Evolutionary conservation across 495 filamentous ascomycete genomes (phyloP).

Genomic region (Neurospora cerealis): DNA sequence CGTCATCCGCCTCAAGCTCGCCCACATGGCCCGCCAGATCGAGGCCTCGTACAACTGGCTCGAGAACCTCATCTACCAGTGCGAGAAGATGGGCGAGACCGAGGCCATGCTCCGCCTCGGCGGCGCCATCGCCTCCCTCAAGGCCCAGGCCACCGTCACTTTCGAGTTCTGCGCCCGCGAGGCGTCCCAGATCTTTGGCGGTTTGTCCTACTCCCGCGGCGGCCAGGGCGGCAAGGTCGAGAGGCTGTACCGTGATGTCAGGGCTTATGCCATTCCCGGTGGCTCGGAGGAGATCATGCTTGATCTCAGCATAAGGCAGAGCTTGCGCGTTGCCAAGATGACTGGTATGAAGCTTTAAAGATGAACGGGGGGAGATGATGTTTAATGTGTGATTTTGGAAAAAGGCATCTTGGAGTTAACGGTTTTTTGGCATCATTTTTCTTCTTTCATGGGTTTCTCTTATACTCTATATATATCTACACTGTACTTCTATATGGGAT

Average conservation of each 20-base stretch:
- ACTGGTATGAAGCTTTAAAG: constrained; percentile 90
- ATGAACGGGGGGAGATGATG: not conserved
- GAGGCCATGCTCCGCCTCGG: constrained; percentile 95
- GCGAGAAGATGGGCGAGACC: constrained; percentile 80
- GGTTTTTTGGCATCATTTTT: not conserved
- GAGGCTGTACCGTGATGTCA: constrained; percentile 89
- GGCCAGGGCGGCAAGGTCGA: constrained; percentile 96
- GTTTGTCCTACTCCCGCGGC: constrained; percentile 83
- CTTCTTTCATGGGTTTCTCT: not conserved
- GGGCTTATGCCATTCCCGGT: constrained; percentile 95
- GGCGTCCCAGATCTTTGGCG: constrained; percentile 95
- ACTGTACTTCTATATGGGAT: not conserved
- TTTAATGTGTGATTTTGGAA: not conserved
- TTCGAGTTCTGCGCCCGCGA: constrained; percentile 98
- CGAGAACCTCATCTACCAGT: constrained; percentile 93
- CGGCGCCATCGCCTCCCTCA: constrained; percentile 86
- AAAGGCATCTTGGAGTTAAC: not conserved
- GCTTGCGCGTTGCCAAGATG: constrained; percentile 77
- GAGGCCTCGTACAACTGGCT: constrained; percentile 94
- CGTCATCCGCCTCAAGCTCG: constrained; percentile 95
- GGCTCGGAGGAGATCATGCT: constrained; percentile 98
- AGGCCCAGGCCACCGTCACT: constrained; percentile 83
- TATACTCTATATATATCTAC: not conserved
- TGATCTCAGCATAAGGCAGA: constrained; percentile 91
- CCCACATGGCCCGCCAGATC: constrained; percentile 96